Percentiles rank a stretch among this genome's conserved stretches.
These are phyloP conservation scores for Aulographum hederae DNA, from an alignment of 2,329 filamentous ascomycete genomes.

Conservation along the genomic window DNA sequence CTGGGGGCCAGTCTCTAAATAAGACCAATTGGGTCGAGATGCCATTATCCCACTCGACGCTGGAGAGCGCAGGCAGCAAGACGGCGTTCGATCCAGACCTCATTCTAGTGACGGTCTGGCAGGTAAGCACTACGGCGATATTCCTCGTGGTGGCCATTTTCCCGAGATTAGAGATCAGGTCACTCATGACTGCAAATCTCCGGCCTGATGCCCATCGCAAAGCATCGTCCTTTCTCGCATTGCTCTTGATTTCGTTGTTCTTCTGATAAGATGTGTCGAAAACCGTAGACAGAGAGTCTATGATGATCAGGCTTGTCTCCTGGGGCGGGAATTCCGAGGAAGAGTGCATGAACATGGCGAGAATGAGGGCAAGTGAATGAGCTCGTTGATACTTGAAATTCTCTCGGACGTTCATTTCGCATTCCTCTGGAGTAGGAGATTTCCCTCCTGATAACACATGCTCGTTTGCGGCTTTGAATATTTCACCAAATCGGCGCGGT, in stretches of 20 bases:
- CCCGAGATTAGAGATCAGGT: conserved; percentile 40
- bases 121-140: conserved; percentile 57
- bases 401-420: too few species aligned
- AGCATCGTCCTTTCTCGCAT: conserved; percentile 23
- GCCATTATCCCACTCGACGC: conserved; percentile 62
- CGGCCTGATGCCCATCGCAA: conserved; percentile 29
- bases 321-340: conserved; percentile 42
- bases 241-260: conserved; percentile 23
- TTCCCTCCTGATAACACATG: too few species aligned
- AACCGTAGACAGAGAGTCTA: conserved; percentile 62
- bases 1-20: conserved; percentile 48
- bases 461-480: too few species aligned
- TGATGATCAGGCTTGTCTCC: conserved; percentile 48
- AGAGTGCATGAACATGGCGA: conserved; percentile 57
- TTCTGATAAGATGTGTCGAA: conserved; percentile 63
- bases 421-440: too few species aligned
- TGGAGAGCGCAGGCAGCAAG: conserved; percentile 57
- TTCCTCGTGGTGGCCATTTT: conserved; percentile 58
- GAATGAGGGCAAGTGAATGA: conserved; percentile 41
- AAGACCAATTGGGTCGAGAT: conserved; percentile 56
- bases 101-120: conserved; percentile 70
- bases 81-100: conserved; percentile 46
- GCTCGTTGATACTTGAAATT: conserved; percentile 47
- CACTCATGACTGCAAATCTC: conserved; percentile 44
- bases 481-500: too few species aligned